Conservation (phyloP, 1,284 basidiomycete species). For the Ceratobasidium sp. region DNA sequence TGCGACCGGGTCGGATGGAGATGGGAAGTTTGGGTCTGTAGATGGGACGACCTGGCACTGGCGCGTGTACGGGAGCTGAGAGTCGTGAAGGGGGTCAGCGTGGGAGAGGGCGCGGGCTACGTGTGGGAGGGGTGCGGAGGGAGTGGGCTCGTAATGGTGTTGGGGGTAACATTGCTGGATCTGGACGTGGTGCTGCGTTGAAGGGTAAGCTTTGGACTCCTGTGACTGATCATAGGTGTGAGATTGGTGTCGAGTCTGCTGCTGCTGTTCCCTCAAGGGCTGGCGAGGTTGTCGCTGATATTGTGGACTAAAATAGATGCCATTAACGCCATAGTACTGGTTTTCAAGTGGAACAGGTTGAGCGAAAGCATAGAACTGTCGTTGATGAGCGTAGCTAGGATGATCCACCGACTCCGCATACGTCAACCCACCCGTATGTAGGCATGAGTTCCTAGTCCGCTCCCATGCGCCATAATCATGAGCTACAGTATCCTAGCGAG, state of each 20-base stretch:
- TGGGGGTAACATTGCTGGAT: no score
- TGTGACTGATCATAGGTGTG: no score
- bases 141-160: no score
- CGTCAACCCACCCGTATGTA: no score
- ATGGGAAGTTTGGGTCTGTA: neutral
- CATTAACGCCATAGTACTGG: neutral
- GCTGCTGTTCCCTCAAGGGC: no score
- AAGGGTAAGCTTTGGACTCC: no score
- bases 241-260: neutral
- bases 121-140: neutral
- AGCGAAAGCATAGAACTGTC: neutral
- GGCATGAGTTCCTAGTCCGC: no score
- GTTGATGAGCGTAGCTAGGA: neutral
- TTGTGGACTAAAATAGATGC: neutral
- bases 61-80: neutral
- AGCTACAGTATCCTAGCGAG: no score
- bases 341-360: neutral
- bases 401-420: neutral
- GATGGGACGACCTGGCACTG: neutral
- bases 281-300: neutral
- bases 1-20: neutral
- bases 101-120: neutral
- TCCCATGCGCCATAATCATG: no score
- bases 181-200: neutral
- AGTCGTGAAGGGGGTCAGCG: constrained; percentile 5